phyloP scores from a whole-genome alignment of 257 asterid species.

The Primulina tabacum region DNA sequence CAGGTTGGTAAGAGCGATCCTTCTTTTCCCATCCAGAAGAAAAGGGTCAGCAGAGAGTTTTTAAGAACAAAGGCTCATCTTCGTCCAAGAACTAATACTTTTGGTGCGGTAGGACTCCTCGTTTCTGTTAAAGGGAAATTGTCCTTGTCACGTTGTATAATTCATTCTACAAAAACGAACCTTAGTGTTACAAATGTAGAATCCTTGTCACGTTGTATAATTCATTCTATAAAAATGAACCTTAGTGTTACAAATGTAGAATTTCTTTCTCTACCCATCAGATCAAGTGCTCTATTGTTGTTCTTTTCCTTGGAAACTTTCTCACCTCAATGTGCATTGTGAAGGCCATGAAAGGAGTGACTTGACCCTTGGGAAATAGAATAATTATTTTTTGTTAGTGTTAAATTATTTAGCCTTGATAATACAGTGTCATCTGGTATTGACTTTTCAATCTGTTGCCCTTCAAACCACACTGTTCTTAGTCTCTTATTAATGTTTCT shows the following conservation, averaged over 20 bases:
- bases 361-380: neutral
- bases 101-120: conserved; percentile 77
- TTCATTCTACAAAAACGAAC: neutral
- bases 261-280: neutral
- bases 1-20: conserved; percentile 89
- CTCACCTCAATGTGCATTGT: neutral
- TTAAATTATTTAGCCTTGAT: conserved; percentile 4
- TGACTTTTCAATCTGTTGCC: conserved; percentile 2
- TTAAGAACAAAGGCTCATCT: conserved; percentile 98
- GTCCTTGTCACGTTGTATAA: neutral
- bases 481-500: neutral
- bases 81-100: conserved; percentile 96
- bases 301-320: neutral
- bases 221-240: neutral
- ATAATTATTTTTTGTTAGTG: neutral
- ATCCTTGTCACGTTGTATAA: neutral
- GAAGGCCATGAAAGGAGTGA: neutral
- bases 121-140: conserved; percentile 20
- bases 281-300: neutral
- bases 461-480: neutral
- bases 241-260: neutral
- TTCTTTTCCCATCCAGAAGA: conserved; percentile 94
- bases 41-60: conserved; percentile 90
- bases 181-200: neutral
- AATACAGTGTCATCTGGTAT: neutral